Evolutionary conservation across 495 filamentous ascomycete species (phyloP).

Genomic region (Neurospora pannonica): DNA sequence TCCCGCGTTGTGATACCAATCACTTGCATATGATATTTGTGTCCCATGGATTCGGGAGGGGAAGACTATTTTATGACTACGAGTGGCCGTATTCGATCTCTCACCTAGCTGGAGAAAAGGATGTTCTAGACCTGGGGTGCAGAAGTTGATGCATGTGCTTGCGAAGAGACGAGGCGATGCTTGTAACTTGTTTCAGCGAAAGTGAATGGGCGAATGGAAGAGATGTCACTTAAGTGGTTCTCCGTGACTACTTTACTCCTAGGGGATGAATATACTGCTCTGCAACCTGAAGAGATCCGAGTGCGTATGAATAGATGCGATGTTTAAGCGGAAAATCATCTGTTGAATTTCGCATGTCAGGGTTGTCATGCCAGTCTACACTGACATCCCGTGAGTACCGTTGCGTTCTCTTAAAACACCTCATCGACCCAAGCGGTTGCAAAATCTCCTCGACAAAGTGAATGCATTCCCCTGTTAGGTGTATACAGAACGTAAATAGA

Average conservation of each 20-base stretch:
- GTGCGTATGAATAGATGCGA: neutral
- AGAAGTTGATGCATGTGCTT: neutral
- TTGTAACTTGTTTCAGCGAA: neutral
- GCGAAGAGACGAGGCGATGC: neutral
- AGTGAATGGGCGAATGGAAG: neutral
- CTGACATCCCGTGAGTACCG: neutral
- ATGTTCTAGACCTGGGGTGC: neutral
- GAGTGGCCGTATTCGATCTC: neutral
- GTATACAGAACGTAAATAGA: neutral
- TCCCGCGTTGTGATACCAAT: neutral
- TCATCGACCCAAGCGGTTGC: neutral
- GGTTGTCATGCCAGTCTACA: neutral
- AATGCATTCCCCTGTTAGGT: neutral
- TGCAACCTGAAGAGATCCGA: neutral
- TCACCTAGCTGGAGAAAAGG: neutral
- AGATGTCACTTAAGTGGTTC: neutral
- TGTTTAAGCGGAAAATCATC: neutral
- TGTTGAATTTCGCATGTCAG: neutral
- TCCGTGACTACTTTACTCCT: neutral
- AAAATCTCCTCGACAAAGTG: neutral
- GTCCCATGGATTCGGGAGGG: neutral
- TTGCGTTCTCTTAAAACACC: neutral
- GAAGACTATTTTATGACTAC: neutral
- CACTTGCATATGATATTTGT: neutral
- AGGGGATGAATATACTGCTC: neutral